Evolutionary conservation across 75 land plant genomes (phyloP), one percentile per base, ranked within the genome.

Genomic region (Pseudotsuga menziesii): DNA sequence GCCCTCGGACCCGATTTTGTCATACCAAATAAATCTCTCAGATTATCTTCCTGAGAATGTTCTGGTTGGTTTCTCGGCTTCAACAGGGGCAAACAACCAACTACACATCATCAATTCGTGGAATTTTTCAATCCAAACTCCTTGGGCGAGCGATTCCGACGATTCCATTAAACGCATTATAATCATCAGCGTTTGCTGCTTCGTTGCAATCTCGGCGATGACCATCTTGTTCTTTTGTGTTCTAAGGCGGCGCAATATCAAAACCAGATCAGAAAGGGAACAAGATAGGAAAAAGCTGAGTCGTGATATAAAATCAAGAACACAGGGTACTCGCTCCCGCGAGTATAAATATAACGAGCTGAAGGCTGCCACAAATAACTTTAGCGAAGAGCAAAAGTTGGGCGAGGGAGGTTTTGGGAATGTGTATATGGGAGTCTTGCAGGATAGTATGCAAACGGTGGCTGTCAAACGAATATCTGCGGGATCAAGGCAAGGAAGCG

Each of bases 401-500:
- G 81, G 81, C 19, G 22, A 75, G 55, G 81, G 81, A 23, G 81
- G 81, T 5, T 80, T 76, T 41, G 78, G 81, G 8, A 17, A 16
- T 11, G 81, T 80, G 14, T 80, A 22, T 32, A 80, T 75, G 32
- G 81, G 81, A 6, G 23, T 2, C 11, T 32, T 75, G 58, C 35
- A 80, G 25, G 48, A 39, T 61, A 55, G 72, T 9, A 56, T 56
- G 4, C 35, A 25, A 2, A 15, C 4, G 14, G 72, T 82, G 1
- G 84, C 84, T 2, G 81, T 82, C 16, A 82, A 82, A 26, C 57
- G 72, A 66, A 66, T 78, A 15, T 16, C 36, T 39, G 22, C 20
- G 4, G 79, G 69, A 48, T 81, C 83, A 29, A 26, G 69, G 41
- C 81, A 81, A n/a, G 86, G 86, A 1, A 57, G 19, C 61, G 36